Evolutionary conservation across 2,329 filamentous ascomycete genomes (phyloP).

Genomic region (Sclerotinia nivalis): DNA sequence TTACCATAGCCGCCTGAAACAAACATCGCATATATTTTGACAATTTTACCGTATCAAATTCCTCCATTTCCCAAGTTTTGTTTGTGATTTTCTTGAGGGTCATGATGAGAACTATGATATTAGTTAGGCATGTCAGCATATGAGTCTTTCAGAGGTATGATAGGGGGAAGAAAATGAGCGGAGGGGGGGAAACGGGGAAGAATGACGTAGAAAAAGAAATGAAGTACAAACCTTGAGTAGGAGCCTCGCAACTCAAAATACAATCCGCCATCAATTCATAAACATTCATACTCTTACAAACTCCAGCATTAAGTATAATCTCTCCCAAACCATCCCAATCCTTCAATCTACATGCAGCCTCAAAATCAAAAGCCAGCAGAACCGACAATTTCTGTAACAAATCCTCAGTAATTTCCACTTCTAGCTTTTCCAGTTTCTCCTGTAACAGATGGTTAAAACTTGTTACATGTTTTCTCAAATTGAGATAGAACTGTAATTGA

Average conservation of each 20-base stretch:
- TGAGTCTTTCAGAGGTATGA: not conserved
- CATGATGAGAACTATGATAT: constrained; percentile 38
- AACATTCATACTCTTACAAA: constrained; percentile 48
- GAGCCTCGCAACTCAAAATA: constrained; percentile 55
- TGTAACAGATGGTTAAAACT: constrained; percentile 55
- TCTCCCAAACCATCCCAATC: constrained; percentile 65
- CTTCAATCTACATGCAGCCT: constrained; percentile 67
- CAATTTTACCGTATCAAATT: constrained; percentile 59
- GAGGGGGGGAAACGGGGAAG: not conserved
- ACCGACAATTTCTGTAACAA: constrained; percentile 63
- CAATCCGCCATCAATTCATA: constrained; percentile 68
- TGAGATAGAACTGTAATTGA: constrained; percentile 62
- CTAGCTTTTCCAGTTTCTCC: constrained; percentile 44
- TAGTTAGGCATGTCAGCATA: not conserved
- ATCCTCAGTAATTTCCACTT: constrained; percentile 51
- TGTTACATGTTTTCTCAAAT: constrained; percentile 60
- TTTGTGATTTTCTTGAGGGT: constrained; percentile 69
- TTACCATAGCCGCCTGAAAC: constrained; percentile 65
- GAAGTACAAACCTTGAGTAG: constrained; percentile 49
- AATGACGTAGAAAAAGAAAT: not conserved
- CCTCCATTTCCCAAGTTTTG: constrained; percentile 59
- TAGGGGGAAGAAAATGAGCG: constrained; percentile 1
- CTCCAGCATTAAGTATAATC: constrained; percentile 56
- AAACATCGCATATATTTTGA: constrained; percentile 78
- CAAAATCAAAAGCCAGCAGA: constrained; percentile 76